These are phyloP conservation scores for Ettlia oleoabundans DNA, from an alignment of 139 green algal species.

Conservation along the genomic window DNA sequence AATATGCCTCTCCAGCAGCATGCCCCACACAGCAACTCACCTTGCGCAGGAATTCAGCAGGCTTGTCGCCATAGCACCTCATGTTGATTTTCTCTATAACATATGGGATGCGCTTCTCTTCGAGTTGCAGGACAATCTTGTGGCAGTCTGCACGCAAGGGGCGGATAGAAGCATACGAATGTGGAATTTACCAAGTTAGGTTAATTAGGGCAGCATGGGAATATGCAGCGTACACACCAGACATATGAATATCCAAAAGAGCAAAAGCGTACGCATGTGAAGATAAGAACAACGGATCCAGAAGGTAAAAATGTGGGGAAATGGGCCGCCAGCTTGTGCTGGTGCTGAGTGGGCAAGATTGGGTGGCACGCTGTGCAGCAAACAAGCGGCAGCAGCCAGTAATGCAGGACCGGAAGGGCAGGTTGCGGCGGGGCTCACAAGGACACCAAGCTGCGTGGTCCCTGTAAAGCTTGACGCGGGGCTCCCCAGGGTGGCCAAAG, in stretches of 20 bases:
- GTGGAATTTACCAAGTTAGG: no score
- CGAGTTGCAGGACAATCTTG: conserved; percentile 91
- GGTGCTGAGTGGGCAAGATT: no score
- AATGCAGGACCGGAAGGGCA: not conserved
- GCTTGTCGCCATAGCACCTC: conserved; percentile 95
- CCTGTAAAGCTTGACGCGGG: conserved; percentile 73
- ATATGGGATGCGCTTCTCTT: conserved; percentile 97
- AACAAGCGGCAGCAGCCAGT: not conserved
- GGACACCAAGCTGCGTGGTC: conserved; percentile 84
- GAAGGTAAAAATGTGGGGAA: no score
- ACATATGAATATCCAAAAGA: not conserved
- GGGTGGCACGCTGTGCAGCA: not conserved
- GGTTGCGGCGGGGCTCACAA: conserved; percentile 39
- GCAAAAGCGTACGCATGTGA: no score
- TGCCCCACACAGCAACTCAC: conserved; percentile 40
- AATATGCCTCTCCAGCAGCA: no score
- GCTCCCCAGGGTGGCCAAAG: conserved; percentile 67
- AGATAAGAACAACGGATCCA: no score
- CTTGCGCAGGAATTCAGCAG: conserved; percentile 74
- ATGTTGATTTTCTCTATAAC: conserved; percentile 93
- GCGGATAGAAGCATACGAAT: not conserved
- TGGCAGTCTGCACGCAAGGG: conserved; percentile 49
- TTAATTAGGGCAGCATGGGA: no score
- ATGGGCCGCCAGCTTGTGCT: no score
- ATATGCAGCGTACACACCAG: not conserved